phyloP scores from a whole-genome alignment of 768 basidiomycete genomes.

The Lepiota brunneoincarnata region DNA sequence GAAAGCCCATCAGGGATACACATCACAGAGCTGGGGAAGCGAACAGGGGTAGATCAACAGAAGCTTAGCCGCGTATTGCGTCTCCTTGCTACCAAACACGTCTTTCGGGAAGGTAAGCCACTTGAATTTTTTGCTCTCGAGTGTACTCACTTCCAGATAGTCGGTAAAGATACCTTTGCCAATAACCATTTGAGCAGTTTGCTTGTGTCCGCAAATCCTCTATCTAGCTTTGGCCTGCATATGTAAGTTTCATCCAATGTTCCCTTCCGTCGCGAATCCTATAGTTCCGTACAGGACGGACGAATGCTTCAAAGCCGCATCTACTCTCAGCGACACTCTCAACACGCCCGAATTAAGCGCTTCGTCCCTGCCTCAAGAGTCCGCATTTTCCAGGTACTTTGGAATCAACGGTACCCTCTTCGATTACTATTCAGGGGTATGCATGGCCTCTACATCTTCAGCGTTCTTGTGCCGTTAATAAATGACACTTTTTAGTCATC shows the following conservation, averaged over 20 bases:
- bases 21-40: slow-evolving; percentile 26
- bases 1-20: slow-evolving; percentile 34
- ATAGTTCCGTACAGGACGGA: slow-evolving; percentile 14
- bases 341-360: slow-evolving; percentile 30
- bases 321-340: slow-evolving; percentile 31
- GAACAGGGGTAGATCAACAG: slow-evolving; percentile 27
- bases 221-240: slow-evolving; percentile 24
- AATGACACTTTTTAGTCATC: background rate
- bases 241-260: slow-evolving; percentile 15
- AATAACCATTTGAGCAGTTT: slow-evolving; percentile 34
- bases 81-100: slow-evolving; percentile 36
- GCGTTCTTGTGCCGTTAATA: background rate
- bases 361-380: slow-evolving; percentile 21
- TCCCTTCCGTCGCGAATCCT: background rate
- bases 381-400: slow-evolving; percentile 24
- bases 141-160: slow-evolving; percentile 16
- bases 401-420: slow-evolving; percentile 20
- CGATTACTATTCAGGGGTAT: slow-evolving; percentile 22
- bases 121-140: background rate
- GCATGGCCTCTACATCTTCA: background rate
- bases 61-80: slow-evolving; percentile 40
- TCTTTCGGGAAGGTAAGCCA: slow-evolving; percentile 31
- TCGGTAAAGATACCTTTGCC: slow-evolving; percentile 30
- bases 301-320: slow-evolving; percentile 19
- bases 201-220: slow-evolving; percentile 23